Evolutionary conservation across 495 filamentous ascomycete species (phyloP).

Genomic region (Schizothecium vesticola): DNA sequence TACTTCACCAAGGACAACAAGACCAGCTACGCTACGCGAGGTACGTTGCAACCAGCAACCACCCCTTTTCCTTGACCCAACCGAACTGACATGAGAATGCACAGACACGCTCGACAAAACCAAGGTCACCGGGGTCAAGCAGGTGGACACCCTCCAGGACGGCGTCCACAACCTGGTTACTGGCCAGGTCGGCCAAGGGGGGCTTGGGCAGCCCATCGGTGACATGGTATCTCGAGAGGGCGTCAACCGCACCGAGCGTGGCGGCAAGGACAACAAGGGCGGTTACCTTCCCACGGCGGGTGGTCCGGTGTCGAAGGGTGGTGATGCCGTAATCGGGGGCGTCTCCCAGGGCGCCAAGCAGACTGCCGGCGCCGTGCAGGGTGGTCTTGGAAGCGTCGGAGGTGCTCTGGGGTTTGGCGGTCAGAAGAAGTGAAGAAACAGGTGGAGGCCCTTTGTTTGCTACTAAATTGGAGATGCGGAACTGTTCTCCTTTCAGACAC

Average conservation of each 20-base stretch:
- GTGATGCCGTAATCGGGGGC: constrained; percentile 12
- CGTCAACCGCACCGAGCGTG: constrained; percentile 56
- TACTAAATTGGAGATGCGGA: no score
- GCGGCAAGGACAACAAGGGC: constrained; percentile 56
- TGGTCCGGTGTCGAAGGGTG: constrained; percentile 13
- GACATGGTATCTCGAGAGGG: constrained; percentile 57
- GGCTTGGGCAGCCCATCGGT: constrained; percentile 55
- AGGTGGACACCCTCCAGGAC: constrained; percentile 61
- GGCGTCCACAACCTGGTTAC: constrained; percentile 52
- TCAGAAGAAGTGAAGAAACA: constrained; percentile 2
- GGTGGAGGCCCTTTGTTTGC: not conserved
- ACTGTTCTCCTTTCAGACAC: no score
- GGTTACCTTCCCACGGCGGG: constrained; percentile 31
- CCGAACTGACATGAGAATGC: not conserved
- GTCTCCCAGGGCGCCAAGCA: constrained; percentile 15
- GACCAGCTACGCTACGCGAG: constrained; percentile 57
- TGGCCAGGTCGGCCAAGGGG: constrained; percentile 59
- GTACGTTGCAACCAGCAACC: constrained; percentile 27
- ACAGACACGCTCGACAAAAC: constrained; percentile 58
- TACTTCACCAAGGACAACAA: constrained; percentile 73
- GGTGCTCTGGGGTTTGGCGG: constrained; percentile 12
- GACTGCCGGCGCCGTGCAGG: constrained; percentile 12
- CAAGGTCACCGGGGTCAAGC: constrained; percentile 58
- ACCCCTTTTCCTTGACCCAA: not conserved
- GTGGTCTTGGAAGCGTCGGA: constrained; percentile 13